phyloP scores from a whole-genome alignment of 2,329 filamentous ascomycete genomes.

The Penicillium sclerotiorum region DNA sequence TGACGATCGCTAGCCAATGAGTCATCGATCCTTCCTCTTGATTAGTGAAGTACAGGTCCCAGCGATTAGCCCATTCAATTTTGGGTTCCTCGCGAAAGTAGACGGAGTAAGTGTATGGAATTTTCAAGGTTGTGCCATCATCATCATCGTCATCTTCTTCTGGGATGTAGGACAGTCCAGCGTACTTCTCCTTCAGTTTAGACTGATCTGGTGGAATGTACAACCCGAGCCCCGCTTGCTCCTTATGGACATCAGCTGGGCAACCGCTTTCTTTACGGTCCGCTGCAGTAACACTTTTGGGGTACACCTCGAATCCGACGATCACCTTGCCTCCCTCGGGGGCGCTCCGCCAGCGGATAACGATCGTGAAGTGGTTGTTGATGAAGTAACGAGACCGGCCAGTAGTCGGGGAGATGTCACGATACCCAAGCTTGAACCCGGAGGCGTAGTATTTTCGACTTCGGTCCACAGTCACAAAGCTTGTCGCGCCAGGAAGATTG shows the following conservation, averaged over 20 bases:
- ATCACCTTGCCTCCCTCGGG: slow-evolving; percentile 75
- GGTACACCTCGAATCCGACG: slow-evolving; percentile 87
- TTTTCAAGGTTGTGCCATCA: slow-evolving; percentile 67
- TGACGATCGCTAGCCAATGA: slow-evolving; percentile 86
- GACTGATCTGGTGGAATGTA: slow-evolving; percentile 67
- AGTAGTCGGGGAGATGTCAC: slow-evolving; percentile 63
- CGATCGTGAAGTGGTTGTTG: slow-evolving; percentile 86
- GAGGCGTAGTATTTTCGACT: slow-evolving; percentile 84
- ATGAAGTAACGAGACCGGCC: slow-evolving; percentile 70
- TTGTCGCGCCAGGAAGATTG: slow-evolving; percentile 85
- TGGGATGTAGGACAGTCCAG: slow-evolving; percentile 62
- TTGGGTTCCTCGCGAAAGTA: slow-evolving; percentile 83
- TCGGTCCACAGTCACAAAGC: slow-evolving; percentile 84
- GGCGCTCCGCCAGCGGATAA: slow-evolving; percentile 75
- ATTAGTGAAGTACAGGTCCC: slow-evolving; percentile 89
- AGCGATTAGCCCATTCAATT: slow-evolving; percentile 80
- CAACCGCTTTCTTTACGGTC: slow-evolving; percentile 67
- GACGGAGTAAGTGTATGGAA: slow-evolving; percentile 87
- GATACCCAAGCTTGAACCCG: slow-evolving; percentile 85
- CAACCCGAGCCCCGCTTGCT: slow-evolving; percentile 68
- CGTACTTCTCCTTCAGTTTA: slow-evolving; percentile 56
- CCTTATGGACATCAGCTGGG: slow-evolving; percentile 65
- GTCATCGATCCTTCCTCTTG: slow-evolving; percentile 79
- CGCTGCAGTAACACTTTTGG: slow-evolving; percentile 73
- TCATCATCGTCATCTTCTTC: slow-evolving; percentile 61